Conservation (phyloP, 257 asterid genomes). For the Perilla frutescens region DNA sequence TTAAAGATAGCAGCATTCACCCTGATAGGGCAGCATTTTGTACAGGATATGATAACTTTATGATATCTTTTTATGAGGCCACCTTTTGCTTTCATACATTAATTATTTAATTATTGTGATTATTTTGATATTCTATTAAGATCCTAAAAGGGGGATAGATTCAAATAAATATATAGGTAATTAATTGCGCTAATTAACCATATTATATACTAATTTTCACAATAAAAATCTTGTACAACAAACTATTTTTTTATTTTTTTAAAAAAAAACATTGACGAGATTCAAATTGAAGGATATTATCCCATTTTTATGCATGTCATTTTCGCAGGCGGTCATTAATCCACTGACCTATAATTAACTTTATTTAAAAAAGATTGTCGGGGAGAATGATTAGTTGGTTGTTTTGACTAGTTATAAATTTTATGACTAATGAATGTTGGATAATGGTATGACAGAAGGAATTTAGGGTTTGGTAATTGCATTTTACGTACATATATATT, state of each 20-base stretch:
- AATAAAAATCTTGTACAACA: no score
- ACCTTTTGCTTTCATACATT: no score
- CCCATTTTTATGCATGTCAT: neutral
- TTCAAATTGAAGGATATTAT: no score
- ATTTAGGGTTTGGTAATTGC: neutral
- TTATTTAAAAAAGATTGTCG: conserved; percentile 29
- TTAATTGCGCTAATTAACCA: no score
- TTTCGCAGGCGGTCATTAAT: conserved; percentile 19
- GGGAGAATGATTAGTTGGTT: conserved; percentile 41
- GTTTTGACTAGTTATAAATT: conserved; percentile 36
- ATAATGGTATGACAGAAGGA: neutral
- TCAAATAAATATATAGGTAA: no score
- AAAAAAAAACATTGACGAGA: no score
- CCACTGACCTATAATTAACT: conserved; percentile 27
- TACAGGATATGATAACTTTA: neutral
- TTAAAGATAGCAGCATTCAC: neutral
- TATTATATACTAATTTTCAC: no score
- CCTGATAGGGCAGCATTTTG: conserved; percentile 24
- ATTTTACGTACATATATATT: neutral
- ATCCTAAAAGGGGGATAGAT: no score
- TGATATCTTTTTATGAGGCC: no score
- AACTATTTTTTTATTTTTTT: no score
- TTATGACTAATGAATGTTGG: conserved; percentile 1
- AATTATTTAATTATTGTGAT: no score
- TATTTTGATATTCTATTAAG: no score